phyloP scores from a whole-genome alignment of 2,329 filamentous ascomycete species.

The Didymellaceae sp. region DNA sequence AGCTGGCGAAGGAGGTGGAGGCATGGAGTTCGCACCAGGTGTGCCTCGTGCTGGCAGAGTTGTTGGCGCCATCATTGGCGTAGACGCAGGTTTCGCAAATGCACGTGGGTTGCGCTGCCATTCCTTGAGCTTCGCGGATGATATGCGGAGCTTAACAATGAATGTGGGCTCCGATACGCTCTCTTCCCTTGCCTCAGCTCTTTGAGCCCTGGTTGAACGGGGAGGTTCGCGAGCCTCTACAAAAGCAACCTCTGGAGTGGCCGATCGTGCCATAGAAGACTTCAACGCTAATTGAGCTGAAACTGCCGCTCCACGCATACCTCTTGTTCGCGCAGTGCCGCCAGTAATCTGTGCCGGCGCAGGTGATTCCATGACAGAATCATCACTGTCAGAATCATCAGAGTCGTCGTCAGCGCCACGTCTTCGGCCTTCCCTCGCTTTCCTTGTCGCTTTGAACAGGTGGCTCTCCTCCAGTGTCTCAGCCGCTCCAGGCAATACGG shows the following conservation, averaged over 20 bases:
- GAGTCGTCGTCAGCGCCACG: constrained; percentile 74
- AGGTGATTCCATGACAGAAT: constrained; percentile 85
- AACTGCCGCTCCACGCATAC: constrained; percentile 86
- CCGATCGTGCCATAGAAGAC: constrained; percentile 76
- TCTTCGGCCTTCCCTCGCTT: constrained; percentile 59
- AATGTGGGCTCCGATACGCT: constrained; percentile 71
- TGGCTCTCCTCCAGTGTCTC: constrained; percentile 81
- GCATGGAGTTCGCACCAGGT: constrained; percentile 63
- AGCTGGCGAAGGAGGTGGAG: constrained; percentile 57
- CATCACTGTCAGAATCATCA: constrained; percentile 90
- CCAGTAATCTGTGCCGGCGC: constrained; percentile 70
- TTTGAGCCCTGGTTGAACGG: constrained; percentile 66
- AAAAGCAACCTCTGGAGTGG: constrained; percentile 79
- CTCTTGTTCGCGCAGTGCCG: constrained; percentile 84
- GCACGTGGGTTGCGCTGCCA: constrained; percentile 64
- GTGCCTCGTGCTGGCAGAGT: constrained; percentile 57
- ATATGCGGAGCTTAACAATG: constrained; percentile 77
- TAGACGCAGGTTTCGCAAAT: constrained; percentile 51
- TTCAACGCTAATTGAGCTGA: constrained; percentile 86
- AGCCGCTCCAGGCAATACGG: constrained; percentile 87
- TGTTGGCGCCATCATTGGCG: constrained; percentile 54
- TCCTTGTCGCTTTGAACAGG: constrained; percentile 72
- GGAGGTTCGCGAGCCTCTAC: constrained; percentile 79
- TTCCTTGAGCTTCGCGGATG: constrained; percentile 73
- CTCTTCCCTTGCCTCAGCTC: constrained; percentile 76